Percentiles rank a stretch among this genome's conserved stretches.
phyloP scores from a whole-genome alignment of 192 early-diverging fungal species.

The Backusella luteola region DNA sequence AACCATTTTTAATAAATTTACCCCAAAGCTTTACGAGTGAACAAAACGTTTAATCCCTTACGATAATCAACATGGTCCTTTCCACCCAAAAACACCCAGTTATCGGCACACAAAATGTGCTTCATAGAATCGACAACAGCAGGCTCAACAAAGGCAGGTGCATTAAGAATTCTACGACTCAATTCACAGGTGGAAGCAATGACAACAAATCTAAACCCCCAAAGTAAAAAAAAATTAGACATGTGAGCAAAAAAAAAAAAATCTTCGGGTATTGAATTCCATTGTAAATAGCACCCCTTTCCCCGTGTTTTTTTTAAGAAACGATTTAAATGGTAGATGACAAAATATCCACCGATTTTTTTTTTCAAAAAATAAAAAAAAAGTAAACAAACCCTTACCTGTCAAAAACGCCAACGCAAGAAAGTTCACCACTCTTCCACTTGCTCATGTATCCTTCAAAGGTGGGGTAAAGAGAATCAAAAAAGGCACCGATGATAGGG shows the following conservation, averaged over 20 bases:
- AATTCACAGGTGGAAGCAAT: slow-evolving; percentile 46
- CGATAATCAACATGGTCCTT: slow-evolving; percentile 42
- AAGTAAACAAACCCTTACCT: slow-evolving; percentile 25
- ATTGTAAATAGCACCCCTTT: neutral
- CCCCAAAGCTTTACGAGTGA: slow-evolving; percentile 39
- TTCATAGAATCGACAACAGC: slow-evolving; percentile 40
- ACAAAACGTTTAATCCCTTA: slow-evolving; percentile 40
- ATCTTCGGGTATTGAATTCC: neutral
- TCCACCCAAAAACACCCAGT: slow-evolving; percentile 41
- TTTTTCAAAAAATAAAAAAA: neutral
- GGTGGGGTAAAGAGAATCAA: slow-evolving; percentile 41
- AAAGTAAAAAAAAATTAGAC: neutral
- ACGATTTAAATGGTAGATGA: neutral
- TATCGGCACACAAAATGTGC: slow-evolving; percentile 38
- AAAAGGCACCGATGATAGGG: slow-evolving; percentile 42
- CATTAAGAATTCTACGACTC: slow-evolving; percentile 41
- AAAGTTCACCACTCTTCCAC: slow-evolving; percentile 44
- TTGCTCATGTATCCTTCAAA: slow-evolving; percentile 47
- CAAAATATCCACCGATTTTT: slow-evolving; percentile 6
- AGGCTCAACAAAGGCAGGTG: slow-evolving; percentile 36
- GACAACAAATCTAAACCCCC: slow-evolving; percentile 38
- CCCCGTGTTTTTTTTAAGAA: slow-evolving; percentile 16
- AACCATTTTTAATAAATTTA: slow-evolving; percentile 10
- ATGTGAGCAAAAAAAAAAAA: neutral
- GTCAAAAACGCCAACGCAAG: slow-evolving; percentile 43